Evolutionary conservation across 2,329 filamentous ascomycete genomes (phyloP), one percentile per base, ranked within the genome.

Genomic region (Bimuria novae-zelandiae): DNA sequence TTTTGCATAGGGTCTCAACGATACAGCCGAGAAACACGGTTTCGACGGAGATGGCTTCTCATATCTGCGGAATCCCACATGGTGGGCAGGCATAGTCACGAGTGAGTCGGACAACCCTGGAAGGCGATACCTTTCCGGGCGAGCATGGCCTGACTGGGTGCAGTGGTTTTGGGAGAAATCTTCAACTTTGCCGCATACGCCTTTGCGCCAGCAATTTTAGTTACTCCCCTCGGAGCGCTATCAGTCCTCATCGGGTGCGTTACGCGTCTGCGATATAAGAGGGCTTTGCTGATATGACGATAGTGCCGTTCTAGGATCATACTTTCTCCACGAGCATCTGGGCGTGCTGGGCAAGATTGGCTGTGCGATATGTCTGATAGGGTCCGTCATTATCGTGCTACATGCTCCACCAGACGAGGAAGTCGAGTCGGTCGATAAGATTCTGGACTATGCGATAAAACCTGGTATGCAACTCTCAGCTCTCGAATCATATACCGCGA

Each of bases 131-230:
- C 42, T 3, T 19, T 7, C 32, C 3, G 14, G n/a, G 10, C 8
- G 33, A 29, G 17, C 25, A n/a, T 32, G 21, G 27, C 35, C 68
- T 72, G 51, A 61, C 52, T 37, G 44, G 54, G 45, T 49, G 49
- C 67, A 96, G 91, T 99, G 84, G 89, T 92, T 55, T 77, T 95
- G 39, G 94, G 94, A 70, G 94, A 99, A 77, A 80, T 97, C 53
- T 95, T 92, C 77, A 99, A 99, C 76, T 99, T 99, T 73, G 92
- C 92, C 45, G 94, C 94, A 57, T 99, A 99, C 73, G 94, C 94
- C 7, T 99, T 97, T 76, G 94, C 94, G 61, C 94, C 94, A 35
- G 95, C 94, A n/a, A 99, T 99, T 75, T 83, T 99, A 48, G 94
- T 99, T 35, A 99, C 94, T 4, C 94, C 94, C 22, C 80, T 99